Percentiles rank a stretch among this genome's conserved stretches.
phyloP scores from a whole-genome alignment of 2,329 filamentous ascomycete genomes.

The Colletotrichum musae region DNA sequence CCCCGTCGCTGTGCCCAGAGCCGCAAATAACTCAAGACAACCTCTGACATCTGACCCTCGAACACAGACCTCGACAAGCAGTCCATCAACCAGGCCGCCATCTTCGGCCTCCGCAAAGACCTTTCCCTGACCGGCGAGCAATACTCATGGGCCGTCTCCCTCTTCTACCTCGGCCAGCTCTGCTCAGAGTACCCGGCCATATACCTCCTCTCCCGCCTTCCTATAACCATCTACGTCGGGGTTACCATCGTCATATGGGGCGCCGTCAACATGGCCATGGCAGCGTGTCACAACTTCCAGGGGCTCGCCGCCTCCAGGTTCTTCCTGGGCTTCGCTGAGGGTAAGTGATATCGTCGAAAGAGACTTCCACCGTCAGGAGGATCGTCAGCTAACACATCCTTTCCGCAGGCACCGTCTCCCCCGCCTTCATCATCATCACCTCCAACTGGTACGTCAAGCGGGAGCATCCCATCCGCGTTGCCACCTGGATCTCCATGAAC shows the following conservation, averaged over 20 bases:
- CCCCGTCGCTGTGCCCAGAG: too few species aligned
- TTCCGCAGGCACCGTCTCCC: conserved; percentile 43
- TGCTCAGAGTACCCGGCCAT: conserved; percentile 37
- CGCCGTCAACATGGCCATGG: conserved; percentile 46
- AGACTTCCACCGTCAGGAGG: too few species aligned
- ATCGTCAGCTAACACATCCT: too few species aligned
- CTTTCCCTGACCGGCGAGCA: conserved; percentile 30
- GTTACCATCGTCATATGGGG: conserved; percentile 45
- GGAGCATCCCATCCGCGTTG: conserved; percentile 49
- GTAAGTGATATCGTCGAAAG: conserved; percentile 21
- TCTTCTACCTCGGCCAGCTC: conserved; percentile 41
- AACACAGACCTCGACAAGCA: conserved; percentile 40
- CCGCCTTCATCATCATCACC: conserved; percentile 51
- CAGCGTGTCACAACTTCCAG: conserved; percentile 43
- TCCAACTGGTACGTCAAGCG: conserved; percentile 49
- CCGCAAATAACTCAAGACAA: not conserved
- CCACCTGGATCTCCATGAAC: conserved; percentile 49
- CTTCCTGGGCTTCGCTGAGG: conserved; percentile 50
- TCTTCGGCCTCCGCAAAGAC: conserved; percentile 37
- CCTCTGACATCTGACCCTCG: too few species aligned
- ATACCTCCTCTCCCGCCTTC: conserved; percentile 35
- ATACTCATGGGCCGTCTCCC: conserved; percentile 38
- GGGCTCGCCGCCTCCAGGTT: conserved; percentile 46
- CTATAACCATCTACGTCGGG: conserved; percentile 39
- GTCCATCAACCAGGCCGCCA: conserved; percentile 33